Conservation (phyloP, 164 flowering plant species). For the Stephania yunnanensis region DNA sequence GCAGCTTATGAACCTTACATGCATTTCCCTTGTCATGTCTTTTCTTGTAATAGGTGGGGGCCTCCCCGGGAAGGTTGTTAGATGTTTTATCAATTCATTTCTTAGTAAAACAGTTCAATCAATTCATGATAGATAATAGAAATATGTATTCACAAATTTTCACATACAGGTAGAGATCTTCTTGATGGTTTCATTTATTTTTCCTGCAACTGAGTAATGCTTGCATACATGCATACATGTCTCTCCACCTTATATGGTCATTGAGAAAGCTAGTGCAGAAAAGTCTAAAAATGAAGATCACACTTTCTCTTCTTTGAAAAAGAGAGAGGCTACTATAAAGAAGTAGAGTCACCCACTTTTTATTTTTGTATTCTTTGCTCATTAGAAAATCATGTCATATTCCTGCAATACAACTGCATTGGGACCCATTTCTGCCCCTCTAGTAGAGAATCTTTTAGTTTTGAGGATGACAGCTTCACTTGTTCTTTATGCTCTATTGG, state of each 20-base stretch:
- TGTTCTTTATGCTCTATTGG: not conserved
- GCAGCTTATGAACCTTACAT: not conserved
- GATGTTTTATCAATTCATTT: not conserved
- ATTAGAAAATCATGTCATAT: not conserved
- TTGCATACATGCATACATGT: not conserved
- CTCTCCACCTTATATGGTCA: not conserved
- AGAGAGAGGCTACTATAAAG: not conserved
- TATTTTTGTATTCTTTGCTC: not conserved
- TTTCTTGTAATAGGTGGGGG: not conserved
- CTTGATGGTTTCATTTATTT: not conserved
- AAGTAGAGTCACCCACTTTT: not conserved
- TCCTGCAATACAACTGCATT: not conserved
- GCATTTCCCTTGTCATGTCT: not conserved
- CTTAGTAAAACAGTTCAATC: not conserved
- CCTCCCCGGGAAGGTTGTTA: not conserved
- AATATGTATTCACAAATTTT: not conserved
- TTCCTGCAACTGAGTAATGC: not conserved
- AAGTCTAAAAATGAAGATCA: not conserved
- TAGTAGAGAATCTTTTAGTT: not conserved
- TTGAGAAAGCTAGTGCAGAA: not conserved
- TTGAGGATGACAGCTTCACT: not conserved
- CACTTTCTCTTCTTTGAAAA: conserved; percentile 1
- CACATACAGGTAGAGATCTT: not conserved
- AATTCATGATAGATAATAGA: not conserved
- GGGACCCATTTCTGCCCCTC: not conserved